Base-by-base conservation (phyloP, 2,329 filamentous ascomycete genomes). In the Aspergillus neoniger region DNA sequence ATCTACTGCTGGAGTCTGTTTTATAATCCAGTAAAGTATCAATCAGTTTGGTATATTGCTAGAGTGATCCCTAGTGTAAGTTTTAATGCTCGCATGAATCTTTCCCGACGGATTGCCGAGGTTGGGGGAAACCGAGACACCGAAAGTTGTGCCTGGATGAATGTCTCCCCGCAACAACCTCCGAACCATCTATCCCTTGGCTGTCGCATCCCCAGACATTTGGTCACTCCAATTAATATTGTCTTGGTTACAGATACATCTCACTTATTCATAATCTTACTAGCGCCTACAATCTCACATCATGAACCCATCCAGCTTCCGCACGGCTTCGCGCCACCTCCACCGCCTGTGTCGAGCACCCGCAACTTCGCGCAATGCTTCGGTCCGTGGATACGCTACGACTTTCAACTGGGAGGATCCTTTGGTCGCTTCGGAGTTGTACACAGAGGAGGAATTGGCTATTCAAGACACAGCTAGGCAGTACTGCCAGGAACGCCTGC, bases 341-440 rank as follows among this genome's bases (percentile, higher is more conserved):
- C 68, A 60, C 51, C 66, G 63, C 67, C 56, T 61, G 57, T 32
- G 57, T 59, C 62, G 62, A 57, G 54, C 67, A 56, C 52, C 65
- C 58, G 25, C 65, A 67, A n/a, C 59, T 19, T 54, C 62, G 30
- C 59, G 51, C 15, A 43, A 39, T 19, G 36, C 55, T 30, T 59
- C 61, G 3, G 51, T 55, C 30, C 65, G 71, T 54, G 72, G 71
- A 17, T 78, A 76, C 55, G 74, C 76, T 15, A 74, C 75, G 10
- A 70, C 74, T 28, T 98, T 97, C 76, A 88, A 96, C 76, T 99
- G 95, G 94, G 86, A 95, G 75, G 95, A 99, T 73, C 93, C 95
- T 19, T 82, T 99, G 60, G 85, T 84, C 25, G 83, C 88, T 38
- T 88, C 87, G 70, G 89, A 87, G 71, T 79, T 96, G 48, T 85